Conservation (phyloP, 2,329 filamentous ascomycete genomes). For the Stagonosporopsis vannaccii region DNA sequence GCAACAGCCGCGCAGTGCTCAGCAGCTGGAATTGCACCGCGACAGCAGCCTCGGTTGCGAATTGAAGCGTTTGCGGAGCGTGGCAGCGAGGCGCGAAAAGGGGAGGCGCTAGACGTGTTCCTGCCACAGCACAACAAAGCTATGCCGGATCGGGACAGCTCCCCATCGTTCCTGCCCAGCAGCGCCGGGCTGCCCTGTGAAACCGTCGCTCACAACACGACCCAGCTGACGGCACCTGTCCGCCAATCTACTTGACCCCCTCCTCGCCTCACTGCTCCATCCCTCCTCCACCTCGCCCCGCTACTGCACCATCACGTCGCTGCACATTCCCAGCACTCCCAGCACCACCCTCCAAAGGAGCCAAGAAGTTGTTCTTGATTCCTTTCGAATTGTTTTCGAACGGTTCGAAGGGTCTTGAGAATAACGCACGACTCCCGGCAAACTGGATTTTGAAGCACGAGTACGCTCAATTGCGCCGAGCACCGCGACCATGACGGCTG, state of each 20-base stretch:
- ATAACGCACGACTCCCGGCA: conserved; percentile 84
- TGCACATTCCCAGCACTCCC: conserved; percentile 33
- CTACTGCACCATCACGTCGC: conserved; percentile 46
- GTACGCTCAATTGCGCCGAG: conserved; percentile 60
- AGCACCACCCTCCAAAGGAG: conserved; percentile 45
- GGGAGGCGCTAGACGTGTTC: conserved; percentile 17
- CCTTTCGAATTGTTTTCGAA: conserved; percentile 65
- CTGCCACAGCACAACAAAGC: conserved; percentile 36
- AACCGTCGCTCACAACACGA: conserved; percentile 38
- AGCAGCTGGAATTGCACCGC: conserved; percentile 25
- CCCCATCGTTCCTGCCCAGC: conserved; percentile 23
- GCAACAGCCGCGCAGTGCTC: conserved; percentile 34
- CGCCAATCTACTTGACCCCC: conserved; percentile 47
- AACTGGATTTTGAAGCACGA: conserved; percentile 99
- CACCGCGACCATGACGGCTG: conserved; percentile 9
- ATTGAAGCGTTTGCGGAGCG: conserved; percentile 13
- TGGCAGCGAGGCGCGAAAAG: conserved; percentile 26
- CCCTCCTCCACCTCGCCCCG: conserved; percentile 47
- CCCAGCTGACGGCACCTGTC: conserved; percentile 35
- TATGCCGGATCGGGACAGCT: conserved; percentile 36
- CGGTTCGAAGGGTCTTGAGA: conserved; percentile 71
- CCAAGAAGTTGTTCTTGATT: conserved; percentile 68
- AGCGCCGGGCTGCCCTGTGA: conserved; percentile 27
- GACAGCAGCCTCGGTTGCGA: conserved; percentile 35
- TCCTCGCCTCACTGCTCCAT: conserved; percentile 41